Percentiles rank a stretch among this genome's conserved stretches.
These are phyloP conservation scores for Neopestalotiopsis sp. DNA, from an alignment of 2,329 filamentous ascomycete species.

Conservation along the genomic window DNA sequence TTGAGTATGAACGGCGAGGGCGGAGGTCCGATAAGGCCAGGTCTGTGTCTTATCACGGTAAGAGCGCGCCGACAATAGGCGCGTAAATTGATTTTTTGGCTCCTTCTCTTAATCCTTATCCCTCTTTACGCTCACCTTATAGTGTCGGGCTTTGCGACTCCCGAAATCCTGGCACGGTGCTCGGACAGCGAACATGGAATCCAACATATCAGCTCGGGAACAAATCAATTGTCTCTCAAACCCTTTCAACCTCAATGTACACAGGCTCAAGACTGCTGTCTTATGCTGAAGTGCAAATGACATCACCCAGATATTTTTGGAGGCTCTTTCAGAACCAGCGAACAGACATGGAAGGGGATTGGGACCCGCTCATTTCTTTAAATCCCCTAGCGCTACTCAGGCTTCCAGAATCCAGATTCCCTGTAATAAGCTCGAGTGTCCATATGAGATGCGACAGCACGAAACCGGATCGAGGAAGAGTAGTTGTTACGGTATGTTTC, in stretches of 20 bases:
- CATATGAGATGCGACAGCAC: neutral
- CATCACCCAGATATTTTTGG: slow-evolving; percentile 3
- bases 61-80: neutral
- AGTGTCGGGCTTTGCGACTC: neutral
- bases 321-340: neutral
- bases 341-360: neutral
- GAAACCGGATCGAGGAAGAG: no score
- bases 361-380: neutral
- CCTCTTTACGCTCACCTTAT: neutral
- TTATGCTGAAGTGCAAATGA: neutral
- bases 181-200: neutral
- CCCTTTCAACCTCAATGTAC: neutral
- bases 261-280: neutral
- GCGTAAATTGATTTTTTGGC: neutral
- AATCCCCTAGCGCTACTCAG: neutral
- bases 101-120: no score
- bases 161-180: neutral
- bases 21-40: slow-evolving; percentile 11
- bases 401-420: neutral
- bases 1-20: slow-evolving; percentile 1
- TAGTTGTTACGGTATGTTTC: no score
- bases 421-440: neutral
- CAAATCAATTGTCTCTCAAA: neutral
- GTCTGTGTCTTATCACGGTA: neutral
- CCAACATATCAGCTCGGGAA: neutral